phyloP scores from a whole-genome alignment of 2,329 filamentous ascomycete genomes.

The Ceratocystis huliohia region DNA sequence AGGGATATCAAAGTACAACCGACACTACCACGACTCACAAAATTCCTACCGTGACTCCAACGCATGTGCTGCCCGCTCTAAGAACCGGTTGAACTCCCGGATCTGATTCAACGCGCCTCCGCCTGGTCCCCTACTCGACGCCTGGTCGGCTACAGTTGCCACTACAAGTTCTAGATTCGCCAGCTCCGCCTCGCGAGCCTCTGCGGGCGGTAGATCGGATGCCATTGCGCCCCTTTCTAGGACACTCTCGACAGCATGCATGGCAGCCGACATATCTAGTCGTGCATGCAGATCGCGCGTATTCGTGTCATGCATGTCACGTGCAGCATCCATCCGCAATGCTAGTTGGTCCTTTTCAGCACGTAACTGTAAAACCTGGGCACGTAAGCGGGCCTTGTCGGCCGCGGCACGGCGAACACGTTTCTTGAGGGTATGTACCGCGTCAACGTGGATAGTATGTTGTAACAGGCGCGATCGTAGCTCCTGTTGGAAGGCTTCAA shows the following conservation, averaged over 20 bases:
- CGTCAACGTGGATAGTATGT: slow-evolving; percentile 49
- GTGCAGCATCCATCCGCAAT: slow-evolving; percentile 49
- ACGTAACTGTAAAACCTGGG: slow-evolving; percentile 47
- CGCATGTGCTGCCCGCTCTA: slow-evolving; percentile 46
- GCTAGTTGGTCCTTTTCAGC: slow-evolving; percentile 50
- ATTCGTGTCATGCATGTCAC: slow-evolving; percentile 45
- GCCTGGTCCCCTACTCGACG: slow-evolving; percentile 36
- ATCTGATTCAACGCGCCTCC: slow-evolving; percentile 46
- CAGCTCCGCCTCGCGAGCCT: slow-evolving; percentile 40
- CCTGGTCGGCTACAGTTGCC: slow-evolving; percentile 42
- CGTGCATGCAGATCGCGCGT: slow-evolving; percentile 31
- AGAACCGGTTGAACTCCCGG: slow-evolving; percentile 48
- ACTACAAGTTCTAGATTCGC: slow-evolving; percentile 46
- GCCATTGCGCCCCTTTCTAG: slow-evolving; percentile 39
- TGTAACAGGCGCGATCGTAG: slow-evolving; percentile 43
- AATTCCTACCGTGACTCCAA: slow-evolving; percentile 36
- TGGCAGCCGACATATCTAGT: slow-evolving; percentile 42
- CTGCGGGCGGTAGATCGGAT: slow-evolving; percentile 31
- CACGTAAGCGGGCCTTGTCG: slow-evolving; percentile 43
- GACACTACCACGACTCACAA: not conserved
- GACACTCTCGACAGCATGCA: slow-evolving; percentile 51
- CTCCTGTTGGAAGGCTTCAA: slow-evolving; percentile 48
- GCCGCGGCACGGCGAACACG: slow-evolving; percentile 45
- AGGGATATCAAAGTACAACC: not conserved
- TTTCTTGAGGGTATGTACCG: slow-evolving; percentile 44